Conservation (phyloP, 768 basidiomycete species). For the Pulveroboletus sp. region DNA sequence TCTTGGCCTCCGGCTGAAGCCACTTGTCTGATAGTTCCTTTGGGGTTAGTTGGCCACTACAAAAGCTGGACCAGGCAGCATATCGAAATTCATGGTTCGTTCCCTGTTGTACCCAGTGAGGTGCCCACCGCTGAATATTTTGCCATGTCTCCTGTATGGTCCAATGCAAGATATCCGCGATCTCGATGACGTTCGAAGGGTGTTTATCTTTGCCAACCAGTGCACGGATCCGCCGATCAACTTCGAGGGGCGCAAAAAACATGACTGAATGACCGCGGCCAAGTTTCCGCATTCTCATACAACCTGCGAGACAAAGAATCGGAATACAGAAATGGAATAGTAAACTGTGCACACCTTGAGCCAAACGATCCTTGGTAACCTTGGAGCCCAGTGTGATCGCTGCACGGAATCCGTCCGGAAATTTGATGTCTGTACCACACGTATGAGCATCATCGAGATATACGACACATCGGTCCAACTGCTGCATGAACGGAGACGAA, state of each 20-base stretch:
- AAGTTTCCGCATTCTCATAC: not conserved
- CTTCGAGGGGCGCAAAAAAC: not conserved
- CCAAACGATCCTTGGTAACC: constrained; percentile 16
- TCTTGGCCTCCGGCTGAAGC: not conserved
- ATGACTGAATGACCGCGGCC: not conserved
- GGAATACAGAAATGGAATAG: not conserved
- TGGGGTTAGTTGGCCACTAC: not conserved
- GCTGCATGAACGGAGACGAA: constrained; percentile 28
- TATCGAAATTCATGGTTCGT: not conserved
- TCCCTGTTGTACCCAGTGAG: too few relatives aligned
- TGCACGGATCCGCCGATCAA: not conserved
- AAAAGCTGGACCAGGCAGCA: not conserved
- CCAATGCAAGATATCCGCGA: not conserved
- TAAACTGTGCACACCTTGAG: constrained; percentile 8
- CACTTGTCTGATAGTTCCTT: not conserved
- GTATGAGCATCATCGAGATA: constrained; percentile 20
- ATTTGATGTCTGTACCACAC: constrained; percentile 18
- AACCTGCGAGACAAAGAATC: not conserved
- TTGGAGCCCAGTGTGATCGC: constrained; percentile 15
- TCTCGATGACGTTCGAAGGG: not conserved
- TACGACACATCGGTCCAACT: constrained; percentile 8
- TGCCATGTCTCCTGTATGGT: not conserved
- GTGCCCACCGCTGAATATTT: too few relatives aligned
- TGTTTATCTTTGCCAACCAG: not conserved
- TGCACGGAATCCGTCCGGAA: constrained; percentile 13